These are phyloP conservation scores for Exophiala alcalophila DNA, from an alignment of 2,329 filamentous ascomycete species.

Conservation along the genomic window DNA sequence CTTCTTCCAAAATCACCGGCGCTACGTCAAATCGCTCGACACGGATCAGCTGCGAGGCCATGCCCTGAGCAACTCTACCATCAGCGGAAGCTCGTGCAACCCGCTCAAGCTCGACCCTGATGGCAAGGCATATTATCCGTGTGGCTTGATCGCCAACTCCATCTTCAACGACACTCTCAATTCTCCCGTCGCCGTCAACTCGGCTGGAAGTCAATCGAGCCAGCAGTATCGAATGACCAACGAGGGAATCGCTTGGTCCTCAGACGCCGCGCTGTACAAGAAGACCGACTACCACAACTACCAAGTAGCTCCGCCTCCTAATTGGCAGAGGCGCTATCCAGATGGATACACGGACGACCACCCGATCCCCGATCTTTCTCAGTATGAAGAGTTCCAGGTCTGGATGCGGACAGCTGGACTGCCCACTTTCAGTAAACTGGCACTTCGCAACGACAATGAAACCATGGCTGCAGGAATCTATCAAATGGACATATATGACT, in stretches of 20 bases:
- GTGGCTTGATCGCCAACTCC: constrained; percentile 93
- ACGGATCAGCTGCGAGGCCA: constrained; percentile 77
- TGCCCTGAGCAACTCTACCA: constrained; percentile 56
- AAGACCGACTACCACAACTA: constrained; percentile 61
- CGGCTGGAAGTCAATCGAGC: constrained; percentile 36
- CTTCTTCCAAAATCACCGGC: constrained; percentile 98
- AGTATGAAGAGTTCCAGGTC: constrained; percentile 85
- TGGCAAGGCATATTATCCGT: constrained; percentile 82
- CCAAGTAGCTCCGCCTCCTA: constrained; percentile 76
- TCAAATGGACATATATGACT: constrained; percentile 69
- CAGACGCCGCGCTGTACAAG: constrained; percentile 77
- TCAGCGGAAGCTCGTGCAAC: constrained; percentile 69
- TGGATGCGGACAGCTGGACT: constrained; percentile 98
- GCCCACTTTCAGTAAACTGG: constrained; percentile 91
- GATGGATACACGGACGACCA: constrained; percentile 64
- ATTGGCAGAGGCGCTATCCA: constrained; percentile 73
- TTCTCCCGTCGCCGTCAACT: constrained; percentile 61
- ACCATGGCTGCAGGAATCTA: constrained; percentile 71
- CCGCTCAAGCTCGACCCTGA: constrained; percentile 59
- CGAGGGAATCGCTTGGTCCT: constrained; percentile 78
- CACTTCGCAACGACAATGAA: constrained; percentile 72
- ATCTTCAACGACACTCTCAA: constrained; percentile 91
- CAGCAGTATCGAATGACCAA: constrained; percentile 72
- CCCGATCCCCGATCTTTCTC: constrained; percentile 67
- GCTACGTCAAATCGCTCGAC: constrained; percentile 89